These are phyloP conservation scores for Arthrobotrys musiformis DNA, from an alignment of 2,329 filamentous ascomycete species.

Conservation along the genomic window DNA sequence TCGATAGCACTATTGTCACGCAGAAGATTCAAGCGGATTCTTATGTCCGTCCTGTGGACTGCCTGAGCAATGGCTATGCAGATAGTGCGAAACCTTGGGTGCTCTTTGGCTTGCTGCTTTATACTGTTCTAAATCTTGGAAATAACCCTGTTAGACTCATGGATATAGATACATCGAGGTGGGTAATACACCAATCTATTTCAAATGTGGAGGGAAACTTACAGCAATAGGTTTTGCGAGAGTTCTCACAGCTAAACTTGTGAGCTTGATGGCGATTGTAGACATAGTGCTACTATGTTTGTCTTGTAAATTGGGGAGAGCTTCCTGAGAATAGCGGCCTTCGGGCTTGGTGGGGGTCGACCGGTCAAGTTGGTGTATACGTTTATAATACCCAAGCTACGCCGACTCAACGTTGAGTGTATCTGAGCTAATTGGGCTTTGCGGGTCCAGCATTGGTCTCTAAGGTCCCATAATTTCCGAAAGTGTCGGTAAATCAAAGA, in stretches of 20 bases:
- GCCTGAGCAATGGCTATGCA: slow-evolving; percentile 73
- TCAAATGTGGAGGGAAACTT: slow-evolving; percentile 60
- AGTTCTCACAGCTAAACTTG: slow-evolving; percentile 73
- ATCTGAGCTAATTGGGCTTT: not conserved
- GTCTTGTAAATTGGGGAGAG: not conserved
- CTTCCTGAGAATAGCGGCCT: not conserved
- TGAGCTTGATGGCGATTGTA: slow-evolving; percentile 72
- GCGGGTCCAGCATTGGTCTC: not conserved
- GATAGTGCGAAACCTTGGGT: slow-evolving; percentile 72
- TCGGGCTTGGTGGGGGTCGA: not conserved
- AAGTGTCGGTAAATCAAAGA: not conserved
- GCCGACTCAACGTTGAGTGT: not conserved
- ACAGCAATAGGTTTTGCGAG: slow-evolving; percentile 76
- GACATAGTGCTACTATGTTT: slow-evolving; percentile 51
- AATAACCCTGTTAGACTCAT: slow-evolving; percentile 18
- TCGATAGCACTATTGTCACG: slow-evolving; percentile 72
- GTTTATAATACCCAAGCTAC: no score
- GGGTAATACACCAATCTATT: slow-evolving; percentile 53
- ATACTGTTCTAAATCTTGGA: slow-evolving; percentile 69
- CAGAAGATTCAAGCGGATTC: slow-evolving; percentile 73
- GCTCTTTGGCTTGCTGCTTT: slow-evolving; percentile 75
- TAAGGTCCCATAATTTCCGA: slow-evolving; percentile 11
- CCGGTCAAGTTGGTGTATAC: not conserved
- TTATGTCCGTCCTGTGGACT: slow-evolving; percentile 75
- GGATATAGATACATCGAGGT: not conserved